Percentiles rank a stretch among this genome's conserved stretches.
Conservation (phyloP, 2,329 filamentous ascomycete genomes). For the Pseudogymnoascus sp. region DNA sequence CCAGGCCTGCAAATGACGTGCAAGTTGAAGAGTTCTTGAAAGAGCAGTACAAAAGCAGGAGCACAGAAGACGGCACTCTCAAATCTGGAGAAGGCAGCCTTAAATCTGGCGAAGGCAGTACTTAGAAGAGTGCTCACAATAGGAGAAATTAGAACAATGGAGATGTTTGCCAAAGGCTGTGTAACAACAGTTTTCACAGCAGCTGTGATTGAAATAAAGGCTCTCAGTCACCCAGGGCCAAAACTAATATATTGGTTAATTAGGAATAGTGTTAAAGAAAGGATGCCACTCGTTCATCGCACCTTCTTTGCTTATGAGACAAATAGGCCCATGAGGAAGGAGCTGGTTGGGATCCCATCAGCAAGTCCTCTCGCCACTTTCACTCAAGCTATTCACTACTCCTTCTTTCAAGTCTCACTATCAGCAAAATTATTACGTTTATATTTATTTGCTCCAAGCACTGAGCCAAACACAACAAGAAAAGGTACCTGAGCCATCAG, state of each 20-base stretch:
- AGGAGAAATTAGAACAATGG: no score
- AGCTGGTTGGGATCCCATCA: not conserved
- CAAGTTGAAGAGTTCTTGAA: conserved; percentile 26
- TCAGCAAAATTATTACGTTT: not conserved
- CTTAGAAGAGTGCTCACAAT: no score
- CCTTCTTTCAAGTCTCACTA: not conserved
- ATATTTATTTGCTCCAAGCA: not conserved
- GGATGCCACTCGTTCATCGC: not conserved
- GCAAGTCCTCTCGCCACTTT: no score
- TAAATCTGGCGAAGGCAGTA: no score
- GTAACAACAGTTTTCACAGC: not conserved
- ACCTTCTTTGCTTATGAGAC: no score
- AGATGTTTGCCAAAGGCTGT: not conserved
- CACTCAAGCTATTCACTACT: not conserved
- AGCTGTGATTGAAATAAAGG: not conserved
- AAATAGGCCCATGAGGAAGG: not conserved
- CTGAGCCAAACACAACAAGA: not conserved
- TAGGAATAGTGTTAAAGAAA: not conserved
- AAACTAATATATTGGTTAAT: not conserved
- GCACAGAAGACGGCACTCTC: not conserved
- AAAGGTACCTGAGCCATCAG: not conserved
- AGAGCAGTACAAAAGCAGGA: conserved; percentile 23
- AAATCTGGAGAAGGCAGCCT: not conserved
- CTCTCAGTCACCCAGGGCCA: not conserved
- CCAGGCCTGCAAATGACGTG: conserved; percentile 24